Conservation (phyloP, 2,329 filamentous ascomycete species). For the Claviceps humidiphila region DNA sequence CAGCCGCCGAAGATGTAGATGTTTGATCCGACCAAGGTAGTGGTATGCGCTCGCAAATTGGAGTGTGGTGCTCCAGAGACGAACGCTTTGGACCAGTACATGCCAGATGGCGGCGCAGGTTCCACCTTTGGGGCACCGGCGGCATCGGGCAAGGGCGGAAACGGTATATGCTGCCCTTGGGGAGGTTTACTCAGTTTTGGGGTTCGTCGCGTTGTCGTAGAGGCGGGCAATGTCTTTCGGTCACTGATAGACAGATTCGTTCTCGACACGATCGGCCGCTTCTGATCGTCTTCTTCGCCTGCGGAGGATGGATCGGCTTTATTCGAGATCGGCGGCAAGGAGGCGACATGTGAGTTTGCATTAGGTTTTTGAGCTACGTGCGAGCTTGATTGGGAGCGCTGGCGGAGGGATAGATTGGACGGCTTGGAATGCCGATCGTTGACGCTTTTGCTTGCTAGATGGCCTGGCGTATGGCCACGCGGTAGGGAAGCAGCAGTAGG, state of each 20-base stretch:
- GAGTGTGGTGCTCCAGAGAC: conserved; percentile 50
- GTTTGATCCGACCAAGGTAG: conserved; percentile 51
- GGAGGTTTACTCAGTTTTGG: conserved; percentile 14
- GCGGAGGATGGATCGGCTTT: conserved; percentile 15
- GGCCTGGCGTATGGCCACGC: conserved; percentile 49
- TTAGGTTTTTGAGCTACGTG: conserved; percentile 18
- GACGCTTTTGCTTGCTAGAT: conserved; percentile 44
- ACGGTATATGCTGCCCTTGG: conserved; percentile 31
- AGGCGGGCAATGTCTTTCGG: conserved; percentile 9
- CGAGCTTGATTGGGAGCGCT: conserved; percentile 39
- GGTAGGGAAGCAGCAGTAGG: conserved; percentile 23
- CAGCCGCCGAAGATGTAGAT: conserved; percentile 58
- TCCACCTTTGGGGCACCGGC: conserved; percentile 45
- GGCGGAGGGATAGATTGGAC: conserved; percentile 39
- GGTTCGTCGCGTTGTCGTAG: conserved; percentile 8
- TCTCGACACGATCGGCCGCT: conserved; percentile 9
- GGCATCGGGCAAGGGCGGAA: conserved; percentile 44
- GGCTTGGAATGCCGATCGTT: conserved; percentile 35
- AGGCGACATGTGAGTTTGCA: conserved; percentile 10
- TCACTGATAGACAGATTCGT: conserved; percentile 15
- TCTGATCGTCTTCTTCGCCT: conserved; percentile 16
- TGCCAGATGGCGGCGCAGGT: conserved; percentile 51
- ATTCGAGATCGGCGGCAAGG: conserved; percentile 14
- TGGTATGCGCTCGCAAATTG: conserved; percentile 52
- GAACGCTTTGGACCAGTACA: conserved; percentile 58